Evolutionary conservation across 163 green algal genomes (phyloP).

Genomic region (Coccomyxa subellipsoidea): DNA sequence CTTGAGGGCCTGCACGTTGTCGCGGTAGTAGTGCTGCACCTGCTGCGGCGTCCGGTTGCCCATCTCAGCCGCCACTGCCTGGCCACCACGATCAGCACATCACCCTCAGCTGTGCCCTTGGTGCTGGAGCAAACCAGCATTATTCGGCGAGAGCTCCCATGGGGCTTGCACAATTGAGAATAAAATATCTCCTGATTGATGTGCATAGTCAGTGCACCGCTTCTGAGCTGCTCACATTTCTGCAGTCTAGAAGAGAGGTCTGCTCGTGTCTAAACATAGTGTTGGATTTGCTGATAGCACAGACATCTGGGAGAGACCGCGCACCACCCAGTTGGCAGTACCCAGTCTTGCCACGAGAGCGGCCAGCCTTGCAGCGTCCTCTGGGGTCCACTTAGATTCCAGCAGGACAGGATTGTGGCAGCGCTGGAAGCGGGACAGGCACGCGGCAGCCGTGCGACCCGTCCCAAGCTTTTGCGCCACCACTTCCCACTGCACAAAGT

Average conservation of each 20-base stretch:
- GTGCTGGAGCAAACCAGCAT: no score
- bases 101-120: no score
- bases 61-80: slow-evolving; percentile 23
- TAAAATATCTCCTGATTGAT: no score
- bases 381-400: slow-evolving; percentile 20
- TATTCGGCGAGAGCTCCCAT: no score
- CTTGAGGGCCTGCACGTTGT: neutral
- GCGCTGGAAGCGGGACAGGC: slow-evolving; percentile 17
- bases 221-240: no score
- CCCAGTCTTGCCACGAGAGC: slow-evolving; percentile 28
- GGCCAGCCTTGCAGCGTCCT: slow-evolving; percentile 34
- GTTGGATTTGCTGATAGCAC: no score
- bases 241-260: neutral
- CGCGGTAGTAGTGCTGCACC: slow-evolving; percentile 16
- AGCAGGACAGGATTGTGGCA: neutral
- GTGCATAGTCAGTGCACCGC: no score
- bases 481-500: slow-evolving; percentile 7
- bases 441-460: slow-evolving; percentile 8
- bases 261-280: neutral
- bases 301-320: no score
- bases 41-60: slow-evolving; percentile 5
- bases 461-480: slow-evolving; percentile 17
- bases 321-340: slow-evolving; percentile 10
- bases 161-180: no score
- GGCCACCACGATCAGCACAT: no score